These are phyloP conservation scores for Syzygium grande DNA, from an alignment of 345 rosid species.

Conservation along the genomic window DNA sequence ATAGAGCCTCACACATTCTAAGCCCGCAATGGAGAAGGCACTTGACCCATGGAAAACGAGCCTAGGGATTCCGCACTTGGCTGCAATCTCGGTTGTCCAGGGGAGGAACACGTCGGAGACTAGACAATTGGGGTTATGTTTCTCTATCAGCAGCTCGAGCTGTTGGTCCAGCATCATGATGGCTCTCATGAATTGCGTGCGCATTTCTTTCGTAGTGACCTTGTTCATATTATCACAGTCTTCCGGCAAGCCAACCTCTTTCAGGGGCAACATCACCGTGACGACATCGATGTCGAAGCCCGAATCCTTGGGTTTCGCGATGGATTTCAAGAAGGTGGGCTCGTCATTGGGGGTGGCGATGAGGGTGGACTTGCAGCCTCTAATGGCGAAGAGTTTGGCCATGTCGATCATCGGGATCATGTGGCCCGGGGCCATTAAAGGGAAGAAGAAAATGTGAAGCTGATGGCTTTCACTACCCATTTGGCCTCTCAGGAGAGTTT, in stretches of 20 bases:
- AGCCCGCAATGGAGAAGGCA: constrained; percentile 4
- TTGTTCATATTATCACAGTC: constrained; percentile 1
- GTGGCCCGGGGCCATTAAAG: constrained; percentile 26
- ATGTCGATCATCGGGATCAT: constrained; percentile 28
- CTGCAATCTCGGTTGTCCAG: constrained; percentile 19
- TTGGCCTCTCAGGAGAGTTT: background rate
- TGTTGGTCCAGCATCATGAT: constrained; percentile 10
- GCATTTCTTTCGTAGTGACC: background rate
- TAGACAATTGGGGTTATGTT: constrained; percentile 14
- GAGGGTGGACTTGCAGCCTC: constrained; percentile 24
- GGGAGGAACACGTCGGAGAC: constrained; percentile 22
- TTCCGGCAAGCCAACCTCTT: constrained; percentile 16
- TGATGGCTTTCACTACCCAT: background rate
- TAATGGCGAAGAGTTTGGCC: constrained; percentile 27
- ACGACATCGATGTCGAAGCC: constrained; percentile 9
- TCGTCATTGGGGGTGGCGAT: constrained; percentile 20
- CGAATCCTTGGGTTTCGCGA: background rate
- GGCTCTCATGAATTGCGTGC: constrained; percentile 1
- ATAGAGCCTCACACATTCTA: background rate
- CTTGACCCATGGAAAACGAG: constrained; percentile 22
- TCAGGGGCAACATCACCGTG: constrained; percentile 6
- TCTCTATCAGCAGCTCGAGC: constrained; percentile 9
- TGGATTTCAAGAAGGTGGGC: constrained; percentile 1
- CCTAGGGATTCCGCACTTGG: constrained; percentile 23
- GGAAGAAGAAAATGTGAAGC: constrained; percentile 25